A percentile compares a stretch with the other conserved stretches of the same genome.
phyloP scores from a whole-genome alignment of 2,329 filamentous ascomycete species.

The Colletotrichum spaethianum region DNA sequence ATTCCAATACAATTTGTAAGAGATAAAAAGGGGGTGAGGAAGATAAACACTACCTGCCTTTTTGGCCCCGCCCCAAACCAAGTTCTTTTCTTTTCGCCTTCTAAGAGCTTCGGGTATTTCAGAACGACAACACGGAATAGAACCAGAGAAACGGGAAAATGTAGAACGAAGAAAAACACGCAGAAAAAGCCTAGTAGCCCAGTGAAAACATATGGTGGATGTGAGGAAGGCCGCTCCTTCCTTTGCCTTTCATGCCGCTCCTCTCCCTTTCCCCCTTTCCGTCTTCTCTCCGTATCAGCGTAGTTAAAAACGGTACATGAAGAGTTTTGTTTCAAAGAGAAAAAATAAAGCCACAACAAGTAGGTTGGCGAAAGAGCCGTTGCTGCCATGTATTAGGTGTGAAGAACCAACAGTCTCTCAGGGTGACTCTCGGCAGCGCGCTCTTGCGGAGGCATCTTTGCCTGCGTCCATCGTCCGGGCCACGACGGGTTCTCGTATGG shows the following conservation, averaged over 20 bases:
- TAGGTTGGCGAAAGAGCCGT: background rate
- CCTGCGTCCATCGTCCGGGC: conserved; percentile 14
- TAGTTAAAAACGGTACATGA: conserved; percentile 36
- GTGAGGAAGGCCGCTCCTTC: conserved; percentile 12
- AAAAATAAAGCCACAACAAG: conserved; percentile 15
- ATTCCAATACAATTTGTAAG: conserved; percentile 38
- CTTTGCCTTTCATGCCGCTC: background rate
- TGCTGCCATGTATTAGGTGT: conserved; percentile 8
- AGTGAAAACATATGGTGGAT: conserved; percentile 14
- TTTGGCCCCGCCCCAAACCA: conserved; percentile 26
- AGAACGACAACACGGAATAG: conserved; percentile 39
- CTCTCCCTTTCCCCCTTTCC: conserved; percentile 1
- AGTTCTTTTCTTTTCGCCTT: conserved; percentile 37
- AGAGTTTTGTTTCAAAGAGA: conserved; percentile 12
- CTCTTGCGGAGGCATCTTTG: conserved; percentile 20
- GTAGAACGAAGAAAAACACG: conserved; percentile 5
- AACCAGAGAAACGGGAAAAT: conserved; percentile 15
- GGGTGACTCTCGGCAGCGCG: conserved; percentile 1
- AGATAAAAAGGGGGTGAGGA: background rate
- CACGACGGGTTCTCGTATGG: background rate
- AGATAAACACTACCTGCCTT: conserved; percentile 18
- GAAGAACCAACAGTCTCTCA: background rate
- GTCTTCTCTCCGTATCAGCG: conserved; percentile 8
- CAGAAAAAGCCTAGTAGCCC: conserved; percentile 7
- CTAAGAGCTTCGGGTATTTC: conserved; percentile 42